These are phyloP conservation scores for Penicillium concentricum DNA, from an alignment of 2,329 filamentous ascomycete genomes.

Conservation along the genomic window DNA sequence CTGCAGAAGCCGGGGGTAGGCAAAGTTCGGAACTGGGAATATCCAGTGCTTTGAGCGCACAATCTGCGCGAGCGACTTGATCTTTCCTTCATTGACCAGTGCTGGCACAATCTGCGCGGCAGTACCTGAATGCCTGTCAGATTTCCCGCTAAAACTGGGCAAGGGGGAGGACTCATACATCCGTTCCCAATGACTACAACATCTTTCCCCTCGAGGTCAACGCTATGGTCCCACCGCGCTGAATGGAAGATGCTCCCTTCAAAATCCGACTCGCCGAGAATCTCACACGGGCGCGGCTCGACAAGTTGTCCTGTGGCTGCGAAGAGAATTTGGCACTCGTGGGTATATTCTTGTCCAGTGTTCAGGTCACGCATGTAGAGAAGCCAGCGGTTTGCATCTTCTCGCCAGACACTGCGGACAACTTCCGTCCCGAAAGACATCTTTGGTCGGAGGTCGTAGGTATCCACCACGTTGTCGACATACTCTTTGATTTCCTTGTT, in stretches of 20 bases:
- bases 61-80: constrained; percentile 56
- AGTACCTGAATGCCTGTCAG: constrained; percentile 17
- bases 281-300: constrained; percentile 48
- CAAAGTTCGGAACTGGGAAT: constrained; percentile 43
- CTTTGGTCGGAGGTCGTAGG: constrained; percentile 42
- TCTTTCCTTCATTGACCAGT: constrained; percentile 38
- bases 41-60: constrained; percentile 60
- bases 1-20: constrained; percentile 49
- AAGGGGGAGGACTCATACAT: constrained; percentile 25
- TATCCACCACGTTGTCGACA: constrained; percentile 49
- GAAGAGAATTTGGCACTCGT: constrained; percentile 52
- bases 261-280: constrained; percentile 24
- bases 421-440: constrained; percentile 20
- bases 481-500: constrained; percentile 53
- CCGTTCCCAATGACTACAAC: constrained; percentile 32
- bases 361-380: constrained; percentile 25
- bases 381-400: constrained; percentile 51
- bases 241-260: constrained; percentile 28
- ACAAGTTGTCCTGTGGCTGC: constrained; percentile 55
- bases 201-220: constrained; percentile 26
- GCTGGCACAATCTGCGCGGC: constrained; percentile 28
- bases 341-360: constrained; percentile 26
- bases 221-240: constrained; percentile 26
- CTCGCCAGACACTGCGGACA: constrained; percentile 46
- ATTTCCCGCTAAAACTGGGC: background rate